A percentile compares a stretch with the other conserved stretches of the same genome.
These are phyloP conservation scores for Nowakowskiella sp. DNA, from an alignment of 192 early-diverging fungal genomes.

Conservation along the genomic window DNA sequence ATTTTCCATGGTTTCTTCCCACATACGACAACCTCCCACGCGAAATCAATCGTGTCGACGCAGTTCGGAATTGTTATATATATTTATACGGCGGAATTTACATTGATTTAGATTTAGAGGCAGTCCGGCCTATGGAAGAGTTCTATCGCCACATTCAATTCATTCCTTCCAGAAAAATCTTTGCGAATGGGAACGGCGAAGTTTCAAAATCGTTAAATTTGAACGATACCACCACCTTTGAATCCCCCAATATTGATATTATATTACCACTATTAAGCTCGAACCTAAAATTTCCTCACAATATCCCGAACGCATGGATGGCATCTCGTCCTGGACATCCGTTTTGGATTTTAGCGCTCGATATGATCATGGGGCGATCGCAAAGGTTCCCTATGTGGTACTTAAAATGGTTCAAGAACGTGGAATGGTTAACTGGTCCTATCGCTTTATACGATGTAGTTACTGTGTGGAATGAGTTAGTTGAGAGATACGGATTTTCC, in stretches of 20 bases:
- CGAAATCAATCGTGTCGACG: neutral
- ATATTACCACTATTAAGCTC: too few relatives aligned
- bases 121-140: neutral
- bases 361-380: too few relatives aligned
- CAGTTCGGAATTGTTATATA: neutral
- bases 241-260: too few relatives aligned
- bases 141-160: neutral
- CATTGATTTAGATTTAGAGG: neutral
- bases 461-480: neutral
- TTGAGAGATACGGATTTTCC: neutral
- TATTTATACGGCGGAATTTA: neutral
- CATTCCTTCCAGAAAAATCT: too few relatives aligned
- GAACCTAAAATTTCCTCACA: too few relatives aligned
- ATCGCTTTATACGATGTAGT: constrained; percentile 11
- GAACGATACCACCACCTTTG: too few relatives aligned
- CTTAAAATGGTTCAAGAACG: too few relatives aligned
- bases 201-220: too few relatives aligned
- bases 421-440: constrained; percentile 24
- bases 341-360: neutral
- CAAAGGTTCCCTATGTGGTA: too few relatives aligned
- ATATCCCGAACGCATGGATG: too few relatives aligned
- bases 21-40: neutral
- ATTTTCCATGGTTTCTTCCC: constrained; percentile 5
- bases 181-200: too few relatives aligned
- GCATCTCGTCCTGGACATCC: neutral